A percentile compares a stretch with the other conserved stretches of the same genome.
phyloP scores from a whole-genome alignment of 225 moss, liverwort and hornwort species.

The Straminergon stramineum region DNA sequence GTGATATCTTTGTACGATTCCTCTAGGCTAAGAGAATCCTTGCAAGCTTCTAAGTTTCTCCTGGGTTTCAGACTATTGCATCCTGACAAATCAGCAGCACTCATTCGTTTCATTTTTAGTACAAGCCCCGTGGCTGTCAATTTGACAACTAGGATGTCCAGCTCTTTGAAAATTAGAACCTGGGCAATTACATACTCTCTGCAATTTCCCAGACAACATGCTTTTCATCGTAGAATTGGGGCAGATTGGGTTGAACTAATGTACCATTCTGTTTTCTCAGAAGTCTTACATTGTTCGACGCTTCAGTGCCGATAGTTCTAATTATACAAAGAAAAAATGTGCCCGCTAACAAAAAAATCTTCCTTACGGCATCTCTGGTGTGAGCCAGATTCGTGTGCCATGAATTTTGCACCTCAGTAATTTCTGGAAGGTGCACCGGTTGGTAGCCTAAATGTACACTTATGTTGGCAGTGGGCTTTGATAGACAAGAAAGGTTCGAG shows the following conservation, averaged over 20 bases:
- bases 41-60: not conserved
- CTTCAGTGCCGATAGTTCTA: not conserved
- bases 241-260: not conserved
- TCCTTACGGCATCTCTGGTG: not conserved
- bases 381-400: not conserved
- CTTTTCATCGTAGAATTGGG: too few species aligned
- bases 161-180: not conserved
- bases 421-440: not conserved
- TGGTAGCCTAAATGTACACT: not conserved
- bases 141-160: not conserved
- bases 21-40: not conserved
- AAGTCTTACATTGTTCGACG: not conserved
- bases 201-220: not conserved
- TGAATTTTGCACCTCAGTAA: not conserved
- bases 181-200: not conserved
- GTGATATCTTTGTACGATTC: not conserved
- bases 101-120: too few species aligned
- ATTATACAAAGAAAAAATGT: not conserved
- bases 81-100: too few species aligned
- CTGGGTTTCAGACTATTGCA: not conserved
- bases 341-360: not conserved
- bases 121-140: not conserved
- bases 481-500: slow-evolving; percentile 72
- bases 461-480: slow-evolving; percentile 10
- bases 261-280: not conserved